These are phyloP conservation scores for Lactarius sp. DNA, from an alignment of 768 basidiomycete genomes.

Conservation along the genomic window DNA sequence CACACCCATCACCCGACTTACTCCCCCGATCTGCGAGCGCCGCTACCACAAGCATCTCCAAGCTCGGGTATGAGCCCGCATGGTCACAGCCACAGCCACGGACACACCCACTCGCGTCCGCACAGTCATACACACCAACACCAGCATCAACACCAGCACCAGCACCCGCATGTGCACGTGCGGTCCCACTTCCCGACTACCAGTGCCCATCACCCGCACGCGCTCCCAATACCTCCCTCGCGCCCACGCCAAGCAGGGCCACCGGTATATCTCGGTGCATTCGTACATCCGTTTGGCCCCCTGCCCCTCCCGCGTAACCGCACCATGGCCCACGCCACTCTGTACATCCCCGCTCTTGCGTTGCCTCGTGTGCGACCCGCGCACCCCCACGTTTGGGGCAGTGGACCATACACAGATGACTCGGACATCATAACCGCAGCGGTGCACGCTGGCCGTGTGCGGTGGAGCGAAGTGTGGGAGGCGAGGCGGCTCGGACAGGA, in stretches of 20 bases:
- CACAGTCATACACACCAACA: conserved; percentile 28
- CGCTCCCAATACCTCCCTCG: conserved; percentile 3
- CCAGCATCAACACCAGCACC: conserved; percentile 27
- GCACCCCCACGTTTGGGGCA: conserved; percentile 66
- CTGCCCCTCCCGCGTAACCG: conserved; percentile 44
- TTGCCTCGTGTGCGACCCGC: conserved; percentile 52
- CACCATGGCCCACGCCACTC: conserved; percentile 37
- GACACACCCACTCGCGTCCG: conserved; percentile 24
- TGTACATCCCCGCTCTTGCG: conserved; percentile 55
- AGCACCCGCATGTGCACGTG: conserved; percentile 22
- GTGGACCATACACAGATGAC: conserved; percentile 66
- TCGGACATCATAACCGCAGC: conserved; percentile 67
- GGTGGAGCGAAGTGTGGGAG: conserved; percentile 39
- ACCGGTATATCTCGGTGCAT: conserved; percentile 46
- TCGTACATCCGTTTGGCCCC: conserved; percentile 51
- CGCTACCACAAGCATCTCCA: conserved; percentile 8
- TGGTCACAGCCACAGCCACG: conserved; percentile 27
- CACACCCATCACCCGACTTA: conserved; percentile 16
- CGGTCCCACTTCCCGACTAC: conserved; percentile 16
- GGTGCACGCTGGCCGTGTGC: conserved; percentile 54
- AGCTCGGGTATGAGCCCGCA: conserved; percentile 16
- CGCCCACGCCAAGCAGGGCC: conserved; percentile 23
- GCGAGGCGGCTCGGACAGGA: conserved; percentile 39
- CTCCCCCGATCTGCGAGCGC: conserved; percentile 4
- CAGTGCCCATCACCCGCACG: not conserved